phyloP scores from a whole-genome alignment of 805 yeast species.

The Yarrowia sp. region DNA sequence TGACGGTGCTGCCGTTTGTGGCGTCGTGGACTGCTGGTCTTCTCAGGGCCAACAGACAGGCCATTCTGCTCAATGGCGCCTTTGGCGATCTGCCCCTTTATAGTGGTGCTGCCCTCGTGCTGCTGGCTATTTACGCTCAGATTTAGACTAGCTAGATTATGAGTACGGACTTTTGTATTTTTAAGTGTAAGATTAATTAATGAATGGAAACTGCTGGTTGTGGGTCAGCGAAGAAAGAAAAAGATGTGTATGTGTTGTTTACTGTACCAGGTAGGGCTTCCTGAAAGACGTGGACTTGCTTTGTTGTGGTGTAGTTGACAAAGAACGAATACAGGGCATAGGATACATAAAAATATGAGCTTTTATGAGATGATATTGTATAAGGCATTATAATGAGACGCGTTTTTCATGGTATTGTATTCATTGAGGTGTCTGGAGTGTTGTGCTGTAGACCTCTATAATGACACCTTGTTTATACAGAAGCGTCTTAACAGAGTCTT shows the following conservation, averaged over 20 bases:
- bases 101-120: slow-evolving; percentile 36
- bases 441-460: no score
- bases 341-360: no score
- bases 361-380: no score
- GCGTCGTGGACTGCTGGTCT: slow-evolving; percentile 26
- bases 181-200: slow-evolving; percentile 18
- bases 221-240: neutral
- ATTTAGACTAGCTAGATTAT: neutral
- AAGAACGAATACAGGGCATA: no score
- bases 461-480: no score
- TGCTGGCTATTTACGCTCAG: slow-evolving; percentile 43
- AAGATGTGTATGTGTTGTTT: neutral
- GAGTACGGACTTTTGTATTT: slow-evolving; percentile 6
- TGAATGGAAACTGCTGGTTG: neutral
- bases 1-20: slow-evolving; percentile 31
- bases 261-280: no score
- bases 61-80: slow-evolving; percentile 31
- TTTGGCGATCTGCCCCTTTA: slow-evolving; percentile 42
- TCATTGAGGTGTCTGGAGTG: no score
- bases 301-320: no score
- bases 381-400: no score
- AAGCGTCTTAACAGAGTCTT: no score
- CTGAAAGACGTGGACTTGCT: no score
- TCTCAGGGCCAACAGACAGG: slow-evolving; percentile 27
- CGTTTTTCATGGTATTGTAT: no score